Evolutionary conservation across 139 green algal genomes (phyloP), one percentile per base, ranked within the genome.

Genomic region (Zygnema circumcarinatum): DNA sequence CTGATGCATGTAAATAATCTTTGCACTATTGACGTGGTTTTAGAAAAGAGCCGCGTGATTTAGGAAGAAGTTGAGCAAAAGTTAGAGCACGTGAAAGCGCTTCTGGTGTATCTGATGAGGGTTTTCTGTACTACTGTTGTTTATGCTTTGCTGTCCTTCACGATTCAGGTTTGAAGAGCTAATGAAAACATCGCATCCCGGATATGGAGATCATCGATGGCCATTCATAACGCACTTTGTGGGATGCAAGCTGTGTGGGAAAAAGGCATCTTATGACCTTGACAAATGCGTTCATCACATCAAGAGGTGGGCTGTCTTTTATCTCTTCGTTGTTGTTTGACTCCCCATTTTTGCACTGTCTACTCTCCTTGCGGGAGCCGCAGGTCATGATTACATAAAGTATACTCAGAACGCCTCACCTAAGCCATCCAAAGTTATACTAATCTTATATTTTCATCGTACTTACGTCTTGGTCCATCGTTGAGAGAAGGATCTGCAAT

Each of bases 151-250:
- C n/a, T n/a, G n/a, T n/a, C n/a, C n/a, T 62, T 62, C 16, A 62
- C 16, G 47, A 16, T 16, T 62, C 47, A 62, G 47, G 16, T 62
- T 62, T 62, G 47, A 62, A 62, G 7, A 62, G 16, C 47, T 62
- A 25, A 62, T 62, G 47, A 16, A 7, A 62, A 62, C 47, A 62
- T 62, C 47, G 16, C 47, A 62, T 62, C 47, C 56, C 0, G 81
- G 81, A 25, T 83, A 83, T 35, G 81, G 81, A 1, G 81, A 87
- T 52, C n/a, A 83, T 22, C 67, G 81, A 74, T 83, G 81, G 81
- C 81, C 81, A 25, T 87, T 87, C 69, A 32, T 87, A 41, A 87
- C 81, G 1, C 81, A 87, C 67, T 87, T 87, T 40, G 81, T 87
- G 32, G 81, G 81, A 0, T 87, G 81, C 67, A 83, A 83, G n/a